phyloP scores from a whole-genome alignment of 345 rosid genomes.

The Aquilaria malaccensis region DNA sequence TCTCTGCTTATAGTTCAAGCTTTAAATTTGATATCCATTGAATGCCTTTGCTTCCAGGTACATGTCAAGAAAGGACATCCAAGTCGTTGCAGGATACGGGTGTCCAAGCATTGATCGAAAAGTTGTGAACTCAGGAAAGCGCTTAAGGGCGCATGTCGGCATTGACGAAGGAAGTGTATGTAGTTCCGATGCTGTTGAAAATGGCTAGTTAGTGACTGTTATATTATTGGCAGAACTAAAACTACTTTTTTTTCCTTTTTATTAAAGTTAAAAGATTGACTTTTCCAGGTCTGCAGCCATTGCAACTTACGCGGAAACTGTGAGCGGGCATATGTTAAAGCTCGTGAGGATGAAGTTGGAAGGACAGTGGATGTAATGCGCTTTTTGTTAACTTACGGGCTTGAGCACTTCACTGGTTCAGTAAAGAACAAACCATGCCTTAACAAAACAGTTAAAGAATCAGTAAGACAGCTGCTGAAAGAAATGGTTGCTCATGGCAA shows the following conservation, averaged over 20 bases:
- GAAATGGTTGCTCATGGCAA: slow-evolving; percentile 45
- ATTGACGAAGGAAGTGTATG: slow-evolving; percentile 72
- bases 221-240: no score
- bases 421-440: slow-evolving; percentile 57
- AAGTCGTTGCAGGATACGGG: slow-evolving; percentile 54
- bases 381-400: slow-evolving; percentile 57
- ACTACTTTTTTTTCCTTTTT: no score
- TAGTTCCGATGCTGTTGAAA: background rate
- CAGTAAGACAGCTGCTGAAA: slow-evolving; percentile 59
- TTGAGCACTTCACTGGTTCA: slow-evolving; percentile 37
- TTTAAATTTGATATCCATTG: background rate
- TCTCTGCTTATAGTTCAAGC: no score
- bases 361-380: slow-evolving; percentile 87
- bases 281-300: slow-evolving; percentile 73
- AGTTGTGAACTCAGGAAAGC: slow-evolving; percentile 87
- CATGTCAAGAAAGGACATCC: slow-evolving; percentile 67
- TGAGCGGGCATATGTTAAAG: slow-evolving; percentile 75
- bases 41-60: slow-evolving; percentile 30
- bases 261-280: slow-evolving; percentile 7
- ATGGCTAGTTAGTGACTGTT: background rate
- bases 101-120: slow-evolving; percentile 91
- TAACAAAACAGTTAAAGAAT: slow-evolving; percentile 54
- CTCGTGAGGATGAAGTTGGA: slow-evolving; percentile 55
- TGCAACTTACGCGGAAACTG: slow-evolving; percentile 84
- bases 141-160: slow-evolving; percentile 64